A percentile compares a stretch with the other conserved stretches of the same genome.
These are phyloP conservation scores for Nakazawaea anatomiae DNA, from an alignment of 805 yeast genomes.

Conservation along the genomic window DNA sequence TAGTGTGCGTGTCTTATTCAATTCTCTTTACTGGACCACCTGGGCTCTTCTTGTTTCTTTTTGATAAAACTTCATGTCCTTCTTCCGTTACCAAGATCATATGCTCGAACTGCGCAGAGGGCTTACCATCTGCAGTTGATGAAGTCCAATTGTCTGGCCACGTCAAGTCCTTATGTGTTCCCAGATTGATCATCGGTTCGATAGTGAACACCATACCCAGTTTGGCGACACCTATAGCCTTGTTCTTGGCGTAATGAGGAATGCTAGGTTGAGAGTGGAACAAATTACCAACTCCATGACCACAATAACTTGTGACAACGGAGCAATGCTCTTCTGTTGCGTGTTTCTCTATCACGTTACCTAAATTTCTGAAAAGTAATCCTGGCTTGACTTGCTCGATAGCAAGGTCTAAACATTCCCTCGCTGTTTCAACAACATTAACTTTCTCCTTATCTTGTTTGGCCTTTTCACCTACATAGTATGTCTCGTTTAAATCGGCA, in stretches of 20 bases:
- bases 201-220: conserved; percentile 97
- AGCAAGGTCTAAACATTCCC: conserved; percentile 83
- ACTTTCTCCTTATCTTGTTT: conserved; percentile 75
- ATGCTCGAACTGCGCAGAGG: conserved; percentile 94
- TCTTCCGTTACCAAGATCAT: conserved; percentile 87
- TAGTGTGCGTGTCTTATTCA: conserved; percentile 14
- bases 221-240: conserved; percentile 88
- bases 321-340: conserved; percentile 75
- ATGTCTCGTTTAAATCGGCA: conserved; percentile 93
- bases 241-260: conserved; percentile 92
- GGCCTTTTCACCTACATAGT: conserved; percentile 90
- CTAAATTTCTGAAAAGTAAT: conserved; percentile 75
- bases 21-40: conserved; percentile 77
- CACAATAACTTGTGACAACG: conserved; percentile 86
- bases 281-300: conserved; percentile 83
- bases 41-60: conserved; percentile 73
- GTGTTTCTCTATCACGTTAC: conserved; percentile 81
- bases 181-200: conserved; percentile 94
- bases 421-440: conserved; percentile 83
- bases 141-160: conserved; percentile 99
- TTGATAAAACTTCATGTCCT: conserved; percentile 87
- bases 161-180: conserved; percentile 68
- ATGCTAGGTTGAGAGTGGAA: conserved; percentile 92
- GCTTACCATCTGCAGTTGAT: conserved; percentile 81
- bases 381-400: conserved; percentile 90